Evolutionary conservation across 1,284 basidiomycete species (phyloP), one percentile per base, ranked within the genome.

Genomic region (Puccinia novopanici): DNA sequence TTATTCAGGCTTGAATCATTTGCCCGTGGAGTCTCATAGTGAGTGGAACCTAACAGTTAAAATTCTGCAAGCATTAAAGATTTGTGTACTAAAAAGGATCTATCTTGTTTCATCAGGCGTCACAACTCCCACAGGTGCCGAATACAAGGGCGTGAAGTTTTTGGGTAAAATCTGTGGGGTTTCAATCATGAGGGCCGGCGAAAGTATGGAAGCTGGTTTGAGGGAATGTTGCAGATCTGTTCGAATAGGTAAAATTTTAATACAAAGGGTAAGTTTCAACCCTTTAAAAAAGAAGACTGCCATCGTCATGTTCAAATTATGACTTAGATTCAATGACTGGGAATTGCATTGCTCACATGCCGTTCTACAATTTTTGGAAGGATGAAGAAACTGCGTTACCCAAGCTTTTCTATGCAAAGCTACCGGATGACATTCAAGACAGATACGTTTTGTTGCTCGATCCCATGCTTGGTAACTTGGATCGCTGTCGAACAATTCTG

Each of bases 101-200:
- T 2, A 34, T 34, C 34, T 34, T 34, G 34, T 89, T 83, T 86
- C 87, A 86, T 8, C 19, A 79, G 67, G 40, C 68, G 71, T 81
- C 22, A 45, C n/a, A 17, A 82, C 87, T 1, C 86, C 86, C 50
- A 85, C 93, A 89, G 94, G 94, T 59, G 89, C 90, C 72, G 88
- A 88, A 10, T 97, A 95, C 85, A 89, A 93, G 78, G 95, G 95
- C 22, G 93, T 96, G 6, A 91, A 92, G 0, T 97, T 97, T 85
- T 91, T 95, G 84, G 95, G 95, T 24, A 93, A 93, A 87, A 97
- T 98, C 83, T 95, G 94, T 84, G 94, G 94, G 22, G 94, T 97
- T 37, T 94, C 93, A 2, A 97, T 98, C 84, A 89, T 97, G 86
- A 89, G 87, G 12, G 87, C 87, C 0, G 87, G 87, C 6, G 87